phyloP scores from a whole-genome alignment of 805 yeast species.

The Candida boidinii region DNA sequence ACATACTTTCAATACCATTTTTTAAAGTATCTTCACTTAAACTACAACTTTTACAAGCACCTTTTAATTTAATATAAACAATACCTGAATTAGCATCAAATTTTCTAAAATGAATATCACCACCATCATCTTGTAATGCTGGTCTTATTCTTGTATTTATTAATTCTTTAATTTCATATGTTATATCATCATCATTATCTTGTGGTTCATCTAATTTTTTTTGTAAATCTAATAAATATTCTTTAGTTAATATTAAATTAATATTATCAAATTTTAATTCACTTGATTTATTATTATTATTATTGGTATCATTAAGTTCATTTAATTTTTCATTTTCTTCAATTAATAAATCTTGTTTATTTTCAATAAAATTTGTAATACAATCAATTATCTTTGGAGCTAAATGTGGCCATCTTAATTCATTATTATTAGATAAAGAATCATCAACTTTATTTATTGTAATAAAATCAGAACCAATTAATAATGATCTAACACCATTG shows the following conservation, averaged over 20 bases:
- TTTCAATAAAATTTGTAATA: slow-evolving; percentile 17
- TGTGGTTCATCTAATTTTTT: slow-evolving; percentile 20
- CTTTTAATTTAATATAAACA: slow-evolving; percentile 50
- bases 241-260: slow-evolving; percentile 16
- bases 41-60: slow-evolving; percentile 70
- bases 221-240: slow-evolving; percentile 14
- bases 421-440: slow-evolving; percentile 22
- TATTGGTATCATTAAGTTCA: too few species aligned
- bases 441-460: slow-evolving; percentile 53
- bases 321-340: too few species aligned
- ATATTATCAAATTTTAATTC: too few species aligned
- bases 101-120: slow-evolving; percentile 59
- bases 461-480: slow-evolving; percentile 68
- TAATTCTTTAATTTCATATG: slow-evolving; percentile 59
- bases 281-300: too few species aligned
- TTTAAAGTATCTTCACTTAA: slow-evolving; percentile 57
- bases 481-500: slow-evolving; percentile 58
- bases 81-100: slow-evolving; percentile 50
- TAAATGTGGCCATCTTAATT: slow-evolving; percentile 22
- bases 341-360: too few species aligned
- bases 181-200: slow-evolving; percentile 61
- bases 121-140: slow-evolving; percentile 70
- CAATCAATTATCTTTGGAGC: slow-evolving; percentile 17
- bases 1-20: slow-evolving; percentile 63
- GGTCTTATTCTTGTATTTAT: slow-evolving; percentile 66